phyloP scores from a whole-genome alignment of 2,329 filamentous ascomycete genomes.

The Pestalotiopsis sp. region DNA sequence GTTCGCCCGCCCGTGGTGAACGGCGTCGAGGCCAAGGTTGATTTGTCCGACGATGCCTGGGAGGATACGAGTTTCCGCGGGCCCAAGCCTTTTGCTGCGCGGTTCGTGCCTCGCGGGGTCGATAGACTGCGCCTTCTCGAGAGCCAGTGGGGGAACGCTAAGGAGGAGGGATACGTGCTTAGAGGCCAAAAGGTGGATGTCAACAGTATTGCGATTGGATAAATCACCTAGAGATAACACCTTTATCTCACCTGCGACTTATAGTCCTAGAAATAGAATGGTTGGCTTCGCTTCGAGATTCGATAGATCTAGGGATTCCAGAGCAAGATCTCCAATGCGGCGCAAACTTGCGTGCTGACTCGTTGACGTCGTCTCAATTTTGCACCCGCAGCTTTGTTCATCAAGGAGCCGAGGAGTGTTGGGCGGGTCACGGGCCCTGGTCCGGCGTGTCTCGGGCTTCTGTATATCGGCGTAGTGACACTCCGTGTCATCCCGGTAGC shows the following conservation, averaged over 20 bases:
- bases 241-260: neutral
- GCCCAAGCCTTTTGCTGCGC: slow-evolving; percentile 18
- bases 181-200: slow-evolving; percentile 17
- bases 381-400: too few species aligned
- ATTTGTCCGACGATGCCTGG: slow-evolving; percentile 14
- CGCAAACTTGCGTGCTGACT: too few species aligned
- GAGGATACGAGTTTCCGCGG: slow-evolving; percentile 13
- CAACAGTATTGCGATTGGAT: slow-evolving; percentile 11
- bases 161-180: slow-evolving; percentile 20
- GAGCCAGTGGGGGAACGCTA: slow-evolving; percentile 18
- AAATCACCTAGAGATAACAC: neutral
- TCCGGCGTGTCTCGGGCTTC: too few species aligned
- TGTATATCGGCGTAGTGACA: too few species aligned
- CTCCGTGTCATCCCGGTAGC: too few species aligned
- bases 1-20: slow-evolving; percentile 19
- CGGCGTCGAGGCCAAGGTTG: neutral
- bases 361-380: too few species aligned
- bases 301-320: too few species aligned
- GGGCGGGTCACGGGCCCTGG: too few species aligned
- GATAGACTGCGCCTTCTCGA: slow-evolving; percentile 13
- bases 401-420: too few species aligned
- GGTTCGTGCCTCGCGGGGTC: slow-evolving; percentile 18
- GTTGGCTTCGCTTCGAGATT: too few species aligned
- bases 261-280: too few species aligned
- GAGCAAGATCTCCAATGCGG: too few species aligned